Base-by-base conservation (phyloP, 1,284 basidiomycete genomes). In the Melampsora americana region DNA sequence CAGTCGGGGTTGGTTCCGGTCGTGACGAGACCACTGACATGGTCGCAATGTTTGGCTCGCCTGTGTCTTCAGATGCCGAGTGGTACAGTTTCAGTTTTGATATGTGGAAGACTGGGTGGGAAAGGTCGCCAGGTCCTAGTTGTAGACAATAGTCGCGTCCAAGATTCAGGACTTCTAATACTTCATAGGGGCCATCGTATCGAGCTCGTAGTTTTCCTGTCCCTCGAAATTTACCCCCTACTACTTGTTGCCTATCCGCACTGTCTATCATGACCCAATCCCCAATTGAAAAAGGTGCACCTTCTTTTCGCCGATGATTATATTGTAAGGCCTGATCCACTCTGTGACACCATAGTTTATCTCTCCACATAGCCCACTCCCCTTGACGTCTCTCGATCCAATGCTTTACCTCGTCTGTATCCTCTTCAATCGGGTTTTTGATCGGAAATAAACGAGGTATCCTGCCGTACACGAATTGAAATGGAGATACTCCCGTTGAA, bases 401-500 rank as follows among this genome's bases (percentile, higher is more conserved):
- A 5, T 12, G 12, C 16, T 5, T n/a, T 28, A 68, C 20, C 1
- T 23, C 5, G 14, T 20, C 30, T 1, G 66, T 42, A 5, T 23
- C 11, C 2, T 68, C 48, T 16, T 11, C 14, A 9, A 35, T 3
- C 35, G 35, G 35, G 3, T 35, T 3, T 35, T 35, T 3, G 9
- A 35, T 35, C 5, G 35, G 35, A 9, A 35, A 35, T 4, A 35
- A 9, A 11, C 7, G n/a, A n/a, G n/a, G n/a, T n/a, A n/a, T n/a
- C n/a, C n/a, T n/a, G n/a, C n/a, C n/a, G n/a, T n/a, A n/a, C n/a
- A n/a, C n/a, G n/a, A n/a, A n/a, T n/a, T n/a, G n/a, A n/a, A 79
- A 79, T 6, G 77, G 78, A 4, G 72, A 35, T 5, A 44, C 20
- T 14, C 79, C 70, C 2, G 78, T 80, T 7, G 79, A 74, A 5